Percentiles rank a stretch among this genome's conserved stretches.
phyloP scores from a whole-genome alignment of 2,329 filamentous ascomycete genomes.

The Monascus ruber region DNA sequence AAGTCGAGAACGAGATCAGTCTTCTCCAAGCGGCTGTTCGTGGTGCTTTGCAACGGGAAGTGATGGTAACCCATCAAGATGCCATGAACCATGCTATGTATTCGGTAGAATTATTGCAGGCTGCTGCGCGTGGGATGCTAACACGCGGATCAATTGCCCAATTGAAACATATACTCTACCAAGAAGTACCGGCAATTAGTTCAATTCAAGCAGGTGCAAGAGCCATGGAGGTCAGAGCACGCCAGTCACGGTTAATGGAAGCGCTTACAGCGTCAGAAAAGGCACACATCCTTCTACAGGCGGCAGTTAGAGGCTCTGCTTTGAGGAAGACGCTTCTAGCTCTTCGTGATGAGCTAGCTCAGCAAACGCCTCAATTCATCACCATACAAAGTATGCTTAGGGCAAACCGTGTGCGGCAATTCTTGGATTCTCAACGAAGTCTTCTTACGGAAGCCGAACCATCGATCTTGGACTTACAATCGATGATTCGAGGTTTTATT shows the following conservation, averaged over 20 bases:
- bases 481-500: constrained; percentile 35
- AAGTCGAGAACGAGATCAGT: constrained; percentile 42
- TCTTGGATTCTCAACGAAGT: constrained; percentile 19
- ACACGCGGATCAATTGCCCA: constrained; percentile 17
- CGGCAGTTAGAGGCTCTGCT: constrained; percentile 31
- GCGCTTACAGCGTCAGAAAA: constrained; percentile 30
- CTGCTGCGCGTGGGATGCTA: constrained; percentile 48
- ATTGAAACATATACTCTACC: constrained; percentile 13
- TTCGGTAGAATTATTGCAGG: constrained; percentile 42
- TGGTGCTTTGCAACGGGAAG: constrained; percentile 51
- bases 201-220: constrained; percentile 25
- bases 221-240: constrained; percentile 26
- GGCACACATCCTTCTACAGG: constrained; percentile 35
- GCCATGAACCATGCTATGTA: constrained; percentile 42
- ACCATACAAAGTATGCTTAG: constrained; percentile 24
- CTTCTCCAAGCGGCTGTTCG: constrained; percentile 56
- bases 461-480: constrained; percentile 40
- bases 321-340: constrained; percentile 15
- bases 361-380: constrained; percentile 17
- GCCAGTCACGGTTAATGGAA: constrained; percentile 28
- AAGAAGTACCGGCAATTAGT: constrained; percentile 18
- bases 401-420: constrained; percentile 19
- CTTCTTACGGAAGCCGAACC: constrained; percentile 35
- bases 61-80: constrained; percentile 16
- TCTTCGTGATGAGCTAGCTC: constrained; percentile 17